Percentiles rank a stretch among this genome's conserved stretches.
These are phyloP conservation scores for Phylloporus rhodoxanthus DNA, from an alignment of 768 basidiomycete genomes.

Conservation along the genomic window DNA sequence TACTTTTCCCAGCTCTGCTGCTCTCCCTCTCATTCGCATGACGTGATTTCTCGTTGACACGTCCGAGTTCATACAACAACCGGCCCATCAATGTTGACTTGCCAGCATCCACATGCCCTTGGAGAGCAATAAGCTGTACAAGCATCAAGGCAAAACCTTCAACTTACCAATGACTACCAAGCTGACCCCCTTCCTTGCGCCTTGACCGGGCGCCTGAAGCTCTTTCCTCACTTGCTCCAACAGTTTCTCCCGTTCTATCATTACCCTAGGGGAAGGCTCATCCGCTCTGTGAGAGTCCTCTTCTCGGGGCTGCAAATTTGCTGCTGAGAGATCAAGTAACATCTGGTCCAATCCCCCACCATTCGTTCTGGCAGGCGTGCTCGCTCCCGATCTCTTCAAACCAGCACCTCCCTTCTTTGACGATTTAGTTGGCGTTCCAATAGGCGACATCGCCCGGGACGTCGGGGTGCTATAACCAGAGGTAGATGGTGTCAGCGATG, in stretches of 20 bases:
- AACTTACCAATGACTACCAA: conserved; percentile 85
- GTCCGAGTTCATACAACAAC: conserved; percentile 85
- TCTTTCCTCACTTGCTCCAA: conserved; percentile 68
- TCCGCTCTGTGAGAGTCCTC: conserved; percentile 32
- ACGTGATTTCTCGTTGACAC: conserved; percentile 78
- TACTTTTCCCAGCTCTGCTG: conserved; percentile 83
- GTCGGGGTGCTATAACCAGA: conserved; percentile 37
- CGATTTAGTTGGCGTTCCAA: conserved; percentile 37
- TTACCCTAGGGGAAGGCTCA: conserved; percentile 57
- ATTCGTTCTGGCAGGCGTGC: conserved; percentile 36
- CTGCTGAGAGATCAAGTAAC: conserved; percentile 64
- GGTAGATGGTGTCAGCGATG: conserved; percentile 26
- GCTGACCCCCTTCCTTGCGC: conserved; percentile 66
- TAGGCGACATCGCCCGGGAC: conserved; percentile 41
- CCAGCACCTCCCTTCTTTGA: conserved; percentile 36
- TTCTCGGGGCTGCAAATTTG: conserved; percentile 56
- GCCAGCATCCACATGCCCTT: conserved; percentile 98
- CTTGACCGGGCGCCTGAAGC: conserved; percentile 42
- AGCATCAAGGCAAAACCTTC: background rate
- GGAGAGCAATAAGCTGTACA: conserved; percentile 8
- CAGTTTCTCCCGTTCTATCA: conserved; percentile 72
- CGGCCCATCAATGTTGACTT: conserved; percentile 98
- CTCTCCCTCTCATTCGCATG: conserved; percentile 85
- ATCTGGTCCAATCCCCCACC: conserved; percentile 44
- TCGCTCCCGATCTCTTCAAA: conserved; percentile 35